Evolutionary conservation across 768 basidiomycete species (phyloP).

Genomic region (Leccinum pellstonianum): DNA sequence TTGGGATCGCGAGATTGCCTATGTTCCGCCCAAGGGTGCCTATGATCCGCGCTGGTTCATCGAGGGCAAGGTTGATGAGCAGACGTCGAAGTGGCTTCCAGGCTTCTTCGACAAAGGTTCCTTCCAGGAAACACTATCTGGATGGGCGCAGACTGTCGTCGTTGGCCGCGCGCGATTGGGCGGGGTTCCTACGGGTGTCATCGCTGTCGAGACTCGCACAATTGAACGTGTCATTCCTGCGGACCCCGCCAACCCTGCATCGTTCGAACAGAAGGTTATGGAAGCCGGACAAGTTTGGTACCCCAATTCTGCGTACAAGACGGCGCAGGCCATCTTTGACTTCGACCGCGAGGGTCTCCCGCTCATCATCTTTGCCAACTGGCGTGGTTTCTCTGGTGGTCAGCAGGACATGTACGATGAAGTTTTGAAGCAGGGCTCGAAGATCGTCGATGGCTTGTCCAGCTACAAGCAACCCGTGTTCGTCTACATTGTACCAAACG

Average conservation of each 20-base stretch:
- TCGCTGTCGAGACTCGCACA: conserved; percentile 96
- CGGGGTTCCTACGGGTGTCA: conserved; percentile 96
- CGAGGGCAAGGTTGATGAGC: conserved; percentile 88
- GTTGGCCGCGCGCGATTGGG: conserved; percentile 94
- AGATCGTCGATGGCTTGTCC: conserved; percentile 97
- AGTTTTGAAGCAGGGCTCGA: conserved; percentile 93
- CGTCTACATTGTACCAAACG: conserved; percentile 97
- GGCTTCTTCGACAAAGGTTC: conserved; percentile 98
- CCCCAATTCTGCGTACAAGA: conserved; percentile 99
- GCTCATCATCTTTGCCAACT: conserved; percentile 98
- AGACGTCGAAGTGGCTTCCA: conserved; percentile 67
- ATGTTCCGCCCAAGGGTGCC: conserved; percentile 86
- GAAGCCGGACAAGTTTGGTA: conserved; percentile 99
- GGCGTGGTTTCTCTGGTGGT: conserved; percentile 99
- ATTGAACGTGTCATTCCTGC: conserved; percentile 96
- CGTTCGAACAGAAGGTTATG: conserved; percentile 97
- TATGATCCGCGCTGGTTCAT: conserved; percentile 99
- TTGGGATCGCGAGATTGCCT: conserved; percentile 93
- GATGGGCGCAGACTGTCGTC: conserved; percentile 99
- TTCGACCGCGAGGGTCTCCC: conserved; percentile 97
- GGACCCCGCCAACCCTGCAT: conserved; percentile 95
- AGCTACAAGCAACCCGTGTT: conserved; percentile 97
- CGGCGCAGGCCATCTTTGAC: conserved; percentile 98
- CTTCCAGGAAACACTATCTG: conserved; percentile 98
- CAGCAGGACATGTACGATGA: conserved; percentile 99